These are phyloP conservation scores for Senna siamea DNA, from an alignment of 306 rosid genomes.

Conservation along the genomic window DNA sequence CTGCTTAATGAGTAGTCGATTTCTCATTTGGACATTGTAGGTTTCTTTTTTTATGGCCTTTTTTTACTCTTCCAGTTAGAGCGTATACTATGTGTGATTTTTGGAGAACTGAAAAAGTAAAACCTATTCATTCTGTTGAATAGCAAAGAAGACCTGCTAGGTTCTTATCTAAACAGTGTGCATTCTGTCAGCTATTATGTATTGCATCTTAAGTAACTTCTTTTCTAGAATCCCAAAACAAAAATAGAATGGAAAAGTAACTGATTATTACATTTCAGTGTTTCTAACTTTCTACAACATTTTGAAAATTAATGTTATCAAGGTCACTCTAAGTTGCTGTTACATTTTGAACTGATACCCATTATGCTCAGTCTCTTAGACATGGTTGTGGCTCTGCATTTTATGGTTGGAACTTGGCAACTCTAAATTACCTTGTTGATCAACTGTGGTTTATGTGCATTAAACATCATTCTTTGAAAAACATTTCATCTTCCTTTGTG, in stretches of 20 bases:
- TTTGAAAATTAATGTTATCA: conserved; percentile 3
- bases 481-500: background rate
- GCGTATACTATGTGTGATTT: too few relatives aligned
- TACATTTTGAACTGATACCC: background rate
- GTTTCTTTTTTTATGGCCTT: too few relatives aligned
- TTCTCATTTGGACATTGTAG: background rate
- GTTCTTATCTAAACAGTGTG: background rate
- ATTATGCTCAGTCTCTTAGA: background rate
- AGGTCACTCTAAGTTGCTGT: background rate
- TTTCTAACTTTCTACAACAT: background rate
- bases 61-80: too few relatives aligned
- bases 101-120: too few relatives aligned
- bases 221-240: background rate
- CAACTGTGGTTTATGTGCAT: background rate
- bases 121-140: background rate
- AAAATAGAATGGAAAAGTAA: background rate
- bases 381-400: background rate
- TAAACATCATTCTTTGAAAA: background rate
- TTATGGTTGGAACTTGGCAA: background rate
- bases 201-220: background rate
- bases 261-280: background rate
- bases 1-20: background rate
- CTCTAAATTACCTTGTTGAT: background rate
- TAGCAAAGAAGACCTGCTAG: background rate
- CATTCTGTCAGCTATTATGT: background rate